Percentiles rank a stretch among this genome's conserved stretches.
Evolutionary conservation across 2,329 filamentous ascomycete genomes (phyloP).

Genomic region (Microcyclosporella mali): DNA sequence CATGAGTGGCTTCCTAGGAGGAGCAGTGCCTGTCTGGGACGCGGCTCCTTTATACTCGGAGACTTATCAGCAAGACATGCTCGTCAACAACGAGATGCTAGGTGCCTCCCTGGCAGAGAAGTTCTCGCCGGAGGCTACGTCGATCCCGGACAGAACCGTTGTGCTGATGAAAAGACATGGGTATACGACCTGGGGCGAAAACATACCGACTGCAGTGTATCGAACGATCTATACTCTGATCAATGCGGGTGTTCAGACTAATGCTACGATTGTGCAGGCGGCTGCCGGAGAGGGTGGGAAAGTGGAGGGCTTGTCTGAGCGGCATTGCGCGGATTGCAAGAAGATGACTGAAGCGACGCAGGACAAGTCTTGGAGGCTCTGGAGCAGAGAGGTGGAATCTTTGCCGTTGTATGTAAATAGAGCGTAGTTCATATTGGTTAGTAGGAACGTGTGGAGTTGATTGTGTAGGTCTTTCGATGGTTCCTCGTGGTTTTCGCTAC

Average conservation of each 20-base stretch:
- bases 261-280: conserved; percentile 28
- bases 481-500: too few species aligned
- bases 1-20: conserved; percentile 41
- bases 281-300: conserved; percentile 2
- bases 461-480: too few species aligned
- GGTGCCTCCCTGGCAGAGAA: background rate
- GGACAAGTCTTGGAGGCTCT: conserved; percentile 28
- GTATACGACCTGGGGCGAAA: background rate
- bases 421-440: too few species aligned
- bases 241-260: conserved; percentile 40
- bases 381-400: conserved; percentile 27
- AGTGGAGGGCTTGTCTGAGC: conserved; percentile 16
- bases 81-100: background rate
- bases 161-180: conserved; percentile 1
- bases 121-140: background rate
- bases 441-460: too few species aligned
- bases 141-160: background rate
- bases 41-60: conserved; percentile 17
- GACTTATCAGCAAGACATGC: conserved; percentile 4
- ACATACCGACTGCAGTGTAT: conserved; percentile 15
- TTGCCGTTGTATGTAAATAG: conserved; percentile 20
- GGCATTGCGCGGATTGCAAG: conserved; percentile 20
- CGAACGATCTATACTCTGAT: conserved; percentile 40
- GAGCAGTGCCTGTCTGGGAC: conserved; percentile 18
- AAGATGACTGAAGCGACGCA: conserved; percentile 26